Evolutionary conservation across 331 rosid species (phyloP).

Genomic region (Quercus phellos): DNA sequence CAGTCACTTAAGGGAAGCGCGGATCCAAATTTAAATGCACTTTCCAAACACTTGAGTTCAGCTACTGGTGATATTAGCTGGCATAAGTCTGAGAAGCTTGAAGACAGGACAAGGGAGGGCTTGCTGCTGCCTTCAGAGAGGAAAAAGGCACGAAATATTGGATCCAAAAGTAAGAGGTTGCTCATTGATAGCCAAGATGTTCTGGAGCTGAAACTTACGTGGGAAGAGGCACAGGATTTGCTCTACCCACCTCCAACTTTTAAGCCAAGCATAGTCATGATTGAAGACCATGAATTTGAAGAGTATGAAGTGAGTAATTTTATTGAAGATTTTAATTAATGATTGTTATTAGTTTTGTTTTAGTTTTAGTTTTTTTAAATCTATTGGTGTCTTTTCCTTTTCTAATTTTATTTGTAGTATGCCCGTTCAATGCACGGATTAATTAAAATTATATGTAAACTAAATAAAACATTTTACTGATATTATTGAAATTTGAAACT

Average conservation of each 20-base stretch:
- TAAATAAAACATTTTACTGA: no score
- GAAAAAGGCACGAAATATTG: constrained; percentile 83
- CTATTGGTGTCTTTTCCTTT: neutral
- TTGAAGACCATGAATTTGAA: constrained; percentile 91
- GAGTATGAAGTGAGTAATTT: constrained; percentile 80
- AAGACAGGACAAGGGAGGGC: constrained; percentile 67
- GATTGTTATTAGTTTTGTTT: neutral
- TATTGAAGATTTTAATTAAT: neutral
- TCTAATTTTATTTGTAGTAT: neutral
- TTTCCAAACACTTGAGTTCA: constrained; percentile 69
- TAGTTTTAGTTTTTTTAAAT: neutral
- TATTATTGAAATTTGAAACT: no score
- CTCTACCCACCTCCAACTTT: constrained; percentile 88
- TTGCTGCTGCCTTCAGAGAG: constrained; percentile 79
- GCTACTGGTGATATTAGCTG: constrained; percentile 66
- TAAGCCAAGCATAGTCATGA: constrained; percentile 79
- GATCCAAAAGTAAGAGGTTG: constrained; percentile 92
- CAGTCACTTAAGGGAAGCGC: constrained; percentile 85
- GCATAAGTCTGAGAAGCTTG: constrained; percentile 65
- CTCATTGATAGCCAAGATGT: constrained; percentile 95
- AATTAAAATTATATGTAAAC: no score
- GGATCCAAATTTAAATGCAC: constrained; percentile 62
- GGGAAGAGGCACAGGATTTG: constrained; percentile 98
- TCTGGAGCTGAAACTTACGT: constrained; percentile 83
- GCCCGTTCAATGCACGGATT: no score